Conservation (phyloP, 2,329 filamentous ascomycete genomes). For the Diaporthe australafricana region DNA sequence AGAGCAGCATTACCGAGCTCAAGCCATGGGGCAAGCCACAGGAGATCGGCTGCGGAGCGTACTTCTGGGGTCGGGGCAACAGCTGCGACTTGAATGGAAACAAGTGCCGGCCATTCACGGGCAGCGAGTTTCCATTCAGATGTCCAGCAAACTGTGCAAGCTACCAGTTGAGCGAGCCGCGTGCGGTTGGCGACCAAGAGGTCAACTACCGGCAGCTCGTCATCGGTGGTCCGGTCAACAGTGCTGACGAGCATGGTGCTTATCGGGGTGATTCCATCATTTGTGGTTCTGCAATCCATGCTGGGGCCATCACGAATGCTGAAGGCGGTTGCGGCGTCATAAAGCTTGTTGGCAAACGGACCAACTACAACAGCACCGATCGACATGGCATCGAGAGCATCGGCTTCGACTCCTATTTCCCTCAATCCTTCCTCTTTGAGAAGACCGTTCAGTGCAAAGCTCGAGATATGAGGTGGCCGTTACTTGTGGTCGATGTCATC, state of each 20-base stretch:
- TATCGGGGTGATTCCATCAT: slow-evolving; percentile 90
- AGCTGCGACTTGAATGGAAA: slow-evolving; percentile 80
- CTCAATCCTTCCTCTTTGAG: slow-evolving; percentile 85
- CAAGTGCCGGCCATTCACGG: slow-evolving; percentile 80
- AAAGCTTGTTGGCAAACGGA: slow-evolving; percentile 75
- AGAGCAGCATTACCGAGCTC: slow-evolving; percentile 70
- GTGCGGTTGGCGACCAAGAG: slow-evolving; percentile 79
- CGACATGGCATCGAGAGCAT: slow-evolving; percentile 82
- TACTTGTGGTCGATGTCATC: slow-evolving; percentile 83
- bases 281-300: slow-evolving; percentile 81
- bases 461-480: slow-evolving; percentile 83
- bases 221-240: slow-evolving; percentile 71
- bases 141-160: slow-evolving; percentile 80
- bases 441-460: slow-evolving; percentile 74
- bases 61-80: slow-evolving; percentile 79
- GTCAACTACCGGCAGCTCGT: slow-evolving; percentile 74
- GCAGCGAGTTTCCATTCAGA: slow-evolving; percentile 76
- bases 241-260: slow-evolving; percentile 58
- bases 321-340: slow-evolving; percentile 81
- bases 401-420: slow-evolving; percentile 89
- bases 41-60: slow-evolving; percentile 73
- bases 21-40: slow-evolving; percentile 75
- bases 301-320: slow-evolving; percentile 74
- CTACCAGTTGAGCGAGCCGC: slow-evolving; percentile 75
- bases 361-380: slow-evolving; percentile 71